A percentile compares a stretch with the other conserved stretches of the same genome.
Conservation (phyloP, 495 filamentous ascomycete species). For the Aspergillus sclerotiicarbonarius region DNA sequence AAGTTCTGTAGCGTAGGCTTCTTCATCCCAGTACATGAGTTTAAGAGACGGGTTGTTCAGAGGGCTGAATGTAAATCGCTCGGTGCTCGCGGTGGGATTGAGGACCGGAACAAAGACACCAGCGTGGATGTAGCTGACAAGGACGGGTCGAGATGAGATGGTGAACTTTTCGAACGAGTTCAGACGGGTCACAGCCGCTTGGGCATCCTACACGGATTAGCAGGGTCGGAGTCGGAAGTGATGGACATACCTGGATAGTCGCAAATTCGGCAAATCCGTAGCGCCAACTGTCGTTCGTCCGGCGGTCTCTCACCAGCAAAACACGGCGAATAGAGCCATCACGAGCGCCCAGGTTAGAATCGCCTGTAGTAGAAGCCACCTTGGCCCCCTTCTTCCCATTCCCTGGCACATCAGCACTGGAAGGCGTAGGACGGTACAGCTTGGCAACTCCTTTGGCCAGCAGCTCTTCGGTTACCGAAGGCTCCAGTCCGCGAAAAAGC, state of each 20-base stretch:
- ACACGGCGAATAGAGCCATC: slow-evolving; percentile 75
- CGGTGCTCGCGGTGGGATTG: slow-evolving; percentile 51
- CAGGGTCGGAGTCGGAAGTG: not conserved
- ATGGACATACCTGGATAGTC: slow-evolving; percentile 48
- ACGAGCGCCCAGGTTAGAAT: slow-evolving; percentile 70
- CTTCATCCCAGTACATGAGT: slow-evolving; percentile 83
- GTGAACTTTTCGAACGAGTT: slow-evolving; percentile 79
- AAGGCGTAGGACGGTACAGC: slow-evolving; percentile 56
- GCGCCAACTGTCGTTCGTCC: slow-evolving; percentile 74
- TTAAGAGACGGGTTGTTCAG: slow-evolving; percentile 66
- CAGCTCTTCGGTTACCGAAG: slow-evolving; percentile 71
- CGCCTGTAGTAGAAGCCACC: slow-evolving; percentile 71
- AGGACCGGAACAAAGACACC: slow-evolving; percentile 83
- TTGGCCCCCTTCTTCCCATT: slow-evolving; percentile 57
- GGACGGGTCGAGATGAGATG: slow-evolving; percentile 73
- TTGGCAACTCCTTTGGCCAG: slow-evolving; percentile 78
- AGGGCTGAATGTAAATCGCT: slow-evolving; percentile 68
- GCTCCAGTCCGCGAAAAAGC: slow-evolving; percentile 71
- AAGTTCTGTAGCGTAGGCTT: slow-evolving; percentile 69
- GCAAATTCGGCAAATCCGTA: slow-evolving; percentile 91
- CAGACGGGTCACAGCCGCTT: slow-evolving; percentile 71
- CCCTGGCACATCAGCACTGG: slow-evolving; percentile 21
- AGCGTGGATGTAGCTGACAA: slow-evolving; percentile 76
- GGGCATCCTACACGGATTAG: slow-evolving; percentile 60
- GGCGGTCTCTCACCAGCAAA: slow-evolving; percentile 73